Evolutionary conservation across 305 asterid species (phyloP), one percentile per base, ranked within the genome.

Genomic region (Striga hermonthica): DNA sequence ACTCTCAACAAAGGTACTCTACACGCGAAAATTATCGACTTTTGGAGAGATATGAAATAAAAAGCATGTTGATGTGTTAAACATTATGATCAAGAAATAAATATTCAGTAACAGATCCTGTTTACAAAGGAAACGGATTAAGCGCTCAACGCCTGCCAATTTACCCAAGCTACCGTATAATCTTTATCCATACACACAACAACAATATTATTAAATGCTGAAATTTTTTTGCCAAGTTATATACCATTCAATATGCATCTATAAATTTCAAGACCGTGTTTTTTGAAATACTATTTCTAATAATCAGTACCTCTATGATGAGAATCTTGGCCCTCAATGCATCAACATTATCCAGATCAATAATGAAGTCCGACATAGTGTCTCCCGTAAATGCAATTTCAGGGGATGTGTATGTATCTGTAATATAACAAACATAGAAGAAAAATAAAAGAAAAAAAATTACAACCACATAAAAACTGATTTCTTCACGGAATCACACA

Each of bases 311-410:
- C 96, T 93, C 99, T 92, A 90, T 76, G 59, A 90, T 85, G 66
- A 93, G 95, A 76, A 93, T 77, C 80, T 83, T 93, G 43, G 93
- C 94, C 76, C 64, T 86, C 77, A 93, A 80, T 65, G 78, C 93
- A 76, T 93, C 97, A 44, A 67, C 67, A 67, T 90, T 90, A 48
- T 84, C 83, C 5, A 77, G 31, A 72, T 93, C 95, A n/a, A 74
- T 64, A 62, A 93, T 86, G 80, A 90, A 93, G 73, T 93, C 96
- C 39, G 99, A 88, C 86, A 72, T 90, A 8, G 99, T 93, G 77
- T 90, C 99, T 65, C 99, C 97, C 0, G 97, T 90, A 73, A 93
- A 93, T 14, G 97, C 97, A 67, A 90, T 76, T 79, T 93, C 97
- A 70, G 99, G 99, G 52, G 89, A 45, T 45, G 87, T 76, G 35